Base-by-base conservation (phyloP, 2,329 filamentous ascomycete genomes). In the Exophiala viscosa region DNA sequence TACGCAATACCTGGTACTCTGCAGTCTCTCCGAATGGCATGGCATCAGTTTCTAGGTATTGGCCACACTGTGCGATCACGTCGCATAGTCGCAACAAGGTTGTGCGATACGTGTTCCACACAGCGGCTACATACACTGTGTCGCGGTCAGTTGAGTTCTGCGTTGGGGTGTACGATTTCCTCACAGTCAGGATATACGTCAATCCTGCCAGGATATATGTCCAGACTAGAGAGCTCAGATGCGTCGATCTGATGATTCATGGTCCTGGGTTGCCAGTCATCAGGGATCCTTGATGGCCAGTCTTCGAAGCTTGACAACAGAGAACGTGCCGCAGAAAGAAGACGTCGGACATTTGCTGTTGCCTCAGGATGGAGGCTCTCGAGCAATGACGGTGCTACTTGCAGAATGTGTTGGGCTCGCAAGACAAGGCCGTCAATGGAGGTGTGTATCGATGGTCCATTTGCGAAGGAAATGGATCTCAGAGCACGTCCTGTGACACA, bases 21-120 rank as follows among this genome's bases (percentile, higher is more conserved):
- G 42, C 34, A 9, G 46, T 48, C 14, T 48, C 46, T 41, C 11
- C 35, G 28, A 48, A 48, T 48, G 34, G 46, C 10, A 18, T 13
- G n/a, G 34, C 17, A 13, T 41, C 46, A 9, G 46, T 48, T 10
- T 48, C 46, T 10, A 42, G 46, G 20, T 48, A 48, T 41, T 42
- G 2, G 13, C 34, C 34, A 17, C 46, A 48, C 42, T 48, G 46
- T 41, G 35, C 46, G 35, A 48, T 42, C 18, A 48, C 34, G 20
- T 48, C 46, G 35, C 35, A 48, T 23, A 48, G 35, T 28, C 46
- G 34, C 31, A 48, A 17, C 6, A 48, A 34, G 8, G 46, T 34
- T 41, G 46, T 48, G 17, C 36, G 46, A 48, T 48, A 48, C 33
- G 46, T 48, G 34, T 48, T 48, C 17, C 46, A 48, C 13, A 28